Evolutionary conservation across 106 monocot genomes (phyloP), one percentile per base, ranked within the genome.

Genomic region (Phalaenopsis equestris): DNA sequence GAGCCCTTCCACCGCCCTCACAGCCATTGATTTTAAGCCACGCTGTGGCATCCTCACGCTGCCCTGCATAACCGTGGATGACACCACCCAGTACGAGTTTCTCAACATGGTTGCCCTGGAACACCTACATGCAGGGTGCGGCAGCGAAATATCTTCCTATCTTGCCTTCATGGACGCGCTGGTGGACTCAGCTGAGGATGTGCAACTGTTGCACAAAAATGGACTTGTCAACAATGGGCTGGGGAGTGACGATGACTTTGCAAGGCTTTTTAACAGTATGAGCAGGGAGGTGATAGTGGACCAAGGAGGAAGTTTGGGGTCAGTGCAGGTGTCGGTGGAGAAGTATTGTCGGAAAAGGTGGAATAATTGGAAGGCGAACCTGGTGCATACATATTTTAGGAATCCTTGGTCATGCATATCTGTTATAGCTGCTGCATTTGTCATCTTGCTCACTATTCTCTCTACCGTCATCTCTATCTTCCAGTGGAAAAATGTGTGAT

Each of bases 101-200:
- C 80, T 83, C 41, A 86, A 86, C 75, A 49, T 86, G 42, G 75
- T 80, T 56, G 86, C 80, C 1, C 77, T 83, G 6, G 86, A 86
- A 77, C 82, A 79, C 70, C 77, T 86, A 1, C 86, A 80, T 19
- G 45, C 58, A 0, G 56, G 30, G 36, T 55, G 12, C 14, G 77
- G 76, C 14, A 77, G 36, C 58, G 81, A 77, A 1, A 39, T 86
- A 21, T 77, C 76, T 8, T 76, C 82, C n/a, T 86, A 77, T 77
- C 47, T 83, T 1, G 24, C 23, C 14, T 77, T 86, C 64, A 82
- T 84, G 82, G 73, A 19, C 11, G 61, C 64, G 58, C 52, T 84
- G 45, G 75, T 72, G 18, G 82, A 61, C 56, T 81, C 75, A 5
- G 85, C 58, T 12, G 18, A 10, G 24, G 83, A 80, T 16, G 82